Evolutionary conservation across 75 land plant genomes (phyloP).

Genomic region (Gnetum montanum): DNA sequence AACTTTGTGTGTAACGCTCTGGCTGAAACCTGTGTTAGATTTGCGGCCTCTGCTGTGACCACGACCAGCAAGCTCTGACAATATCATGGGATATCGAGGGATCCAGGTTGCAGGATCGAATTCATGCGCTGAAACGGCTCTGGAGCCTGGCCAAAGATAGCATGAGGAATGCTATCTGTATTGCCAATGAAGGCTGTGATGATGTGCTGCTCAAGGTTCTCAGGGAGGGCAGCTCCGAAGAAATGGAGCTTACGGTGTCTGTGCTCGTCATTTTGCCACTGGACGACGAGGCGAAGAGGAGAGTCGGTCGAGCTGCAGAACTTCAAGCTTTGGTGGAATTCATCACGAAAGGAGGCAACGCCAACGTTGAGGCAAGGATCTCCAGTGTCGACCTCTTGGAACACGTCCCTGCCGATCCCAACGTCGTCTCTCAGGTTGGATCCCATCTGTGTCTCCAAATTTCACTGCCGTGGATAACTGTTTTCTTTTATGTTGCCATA

Average conservation of each 20-base stretch:
- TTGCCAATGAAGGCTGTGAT: slow-evolving; percentile 40
- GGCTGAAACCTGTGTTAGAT: too few species aligned
- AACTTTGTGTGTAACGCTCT: too few species aligned
- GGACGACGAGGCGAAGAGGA: slow-evolving; percentile 7
- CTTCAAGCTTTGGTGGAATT: slow-evolving; percentile 14
- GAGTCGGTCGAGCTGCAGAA: slow-evolving; percentile 8
- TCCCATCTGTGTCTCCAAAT: too few species aligned
- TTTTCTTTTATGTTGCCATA: too few species aligned
- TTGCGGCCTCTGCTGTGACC: too few species aligned
- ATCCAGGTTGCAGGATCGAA: neutral
- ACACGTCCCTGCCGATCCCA: neutral
- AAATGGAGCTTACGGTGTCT: slow-evolving; percentile 16
- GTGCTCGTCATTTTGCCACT: slow-evolving; percentile 17
- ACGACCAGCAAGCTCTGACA: too few species aligned
- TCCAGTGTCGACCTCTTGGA: neutral
- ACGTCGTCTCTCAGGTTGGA: neutral
- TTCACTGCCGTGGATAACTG: too few species aligned
- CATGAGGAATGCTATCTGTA: slow-evolving; percentile 37
- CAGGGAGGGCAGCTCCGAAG: neutral
- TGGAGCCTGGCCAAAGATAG: slow-evolving; percentile 27
- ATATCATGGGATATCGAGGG: too few species aligned
- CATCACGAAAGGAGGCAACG: neutral
- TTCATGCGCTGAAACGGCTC: slow-evolving; percentile 24
- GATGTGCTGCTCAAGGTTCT: slow-evolving; percentile 10
- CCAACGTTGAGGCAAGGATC: neutral